Evolutionary conservation across 257 asterid species (phyloP).

Genomic region (Solanum chiquidenum): DNA sequence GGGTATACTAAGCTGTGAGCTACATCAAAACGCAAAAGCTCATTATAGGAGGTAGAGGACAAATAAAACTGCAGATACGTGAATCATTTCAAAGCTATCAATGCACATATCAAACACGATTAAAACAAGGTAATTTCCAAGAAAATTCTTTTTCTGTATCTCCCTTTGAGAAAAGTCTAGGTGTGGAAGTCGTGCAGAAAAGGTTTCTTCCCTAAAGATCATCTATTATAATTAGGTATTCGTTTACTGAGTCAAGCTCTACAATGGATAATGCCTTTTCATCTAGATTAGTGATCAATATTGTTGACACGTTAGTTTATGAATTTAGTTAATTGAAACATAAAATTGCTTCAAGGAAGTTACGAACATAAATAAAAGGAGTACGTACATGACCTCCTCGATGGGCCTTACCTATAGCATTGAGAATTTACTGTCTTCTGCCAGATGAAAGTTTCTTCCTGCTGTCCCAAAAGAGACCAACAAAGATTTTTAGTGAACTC

Average conservation of each 20-base stretch:
- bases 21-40: constrained; percentile 12
- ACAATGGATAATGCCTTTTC: neutral
- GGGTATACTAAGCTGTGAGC: constrained; percentile 39
- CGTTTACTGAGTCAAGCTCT: neutral
- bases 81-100: neutral
- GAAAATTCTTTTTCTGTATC: neutral
- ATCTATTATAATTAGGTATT: neutral
- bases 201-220: neutral
- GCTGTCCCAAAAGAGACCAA: constrained; percentile 70
- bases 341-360: neutral
- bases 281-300: neutral
- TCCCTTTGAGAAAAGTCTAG: neutral
- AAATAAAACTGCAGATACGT: neutral
- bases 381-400: neutral
- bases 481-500: constrained; percentile 55
- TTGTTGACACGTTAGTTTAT: neutral
- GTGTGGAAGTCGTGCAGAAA: neutral
- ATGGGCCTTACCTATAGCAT: constrained; percentile 56
- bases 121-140: neutral
- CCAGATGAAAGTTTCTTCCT: constrained; percentile 85
- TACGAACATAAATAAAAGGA: neutral
- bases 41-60: neutral
- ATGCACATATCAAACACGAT: neutral
- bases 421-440: constrained; percentile 64
- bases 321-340: neutral